Conservation (phyloP, 2,329 filamentous ascomycete species). For the Talaromyces pinophilus region DNA sequence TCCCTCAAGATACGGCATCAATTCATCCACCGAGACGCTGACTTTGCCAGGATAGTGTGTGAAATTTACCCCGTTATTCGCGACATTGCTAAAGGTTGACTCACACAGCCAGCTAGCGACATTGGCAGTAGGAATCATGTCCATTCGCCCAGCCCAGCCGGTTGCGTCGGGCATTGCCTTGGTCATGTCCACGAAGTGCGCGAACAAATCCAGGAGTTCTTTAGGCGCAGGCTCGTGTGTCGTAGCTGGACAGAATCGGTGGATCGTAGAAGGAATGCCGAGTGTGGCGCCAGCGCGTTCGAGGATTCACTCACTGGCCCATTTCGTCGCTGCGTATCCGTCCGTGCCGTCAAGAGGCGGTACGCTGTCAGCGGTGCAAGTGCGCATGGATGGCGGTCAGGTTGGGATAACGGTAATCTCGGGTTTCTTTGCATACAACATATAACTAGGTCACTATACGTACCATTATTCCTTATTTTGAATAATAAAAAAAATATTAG, state of each 20-base stretch:
- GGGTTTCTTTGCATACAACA: no score
- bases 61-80: background rate
- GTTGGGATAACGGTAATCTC: no score
- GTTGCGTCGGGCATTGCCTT: background rate
- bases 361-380: background rate
- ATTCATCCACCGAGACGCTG: background rate
- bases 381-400: no score
- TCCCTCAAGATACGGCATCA: background rate
- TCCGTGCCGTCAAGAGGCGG: constrained; percentile 34
- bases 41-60: background rate
- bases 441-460: no score
- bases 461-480: no score
- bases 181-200: background rate
- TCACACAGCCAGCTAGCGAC: background rate
- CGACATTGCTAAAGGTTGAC: background rate
- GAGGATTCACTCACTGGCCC: constrained; percentile 43
- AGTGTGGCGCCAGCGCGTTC: constrained; percentile 30
- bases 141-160: background rate
- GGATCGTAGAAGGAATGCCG: constrained; percentile 32
- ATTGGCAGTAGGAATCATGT: background rate
- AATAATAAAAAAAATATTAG: no score
- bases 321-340: constrained; percentile 44
- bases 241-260: constrained; percentile 28
- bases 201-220: background rate
- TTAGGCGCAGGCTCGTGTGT: background rate